Conservation (phyloP, 2,329 filamentous ascomycete species). For the Talaromyces sp. region DNA sequence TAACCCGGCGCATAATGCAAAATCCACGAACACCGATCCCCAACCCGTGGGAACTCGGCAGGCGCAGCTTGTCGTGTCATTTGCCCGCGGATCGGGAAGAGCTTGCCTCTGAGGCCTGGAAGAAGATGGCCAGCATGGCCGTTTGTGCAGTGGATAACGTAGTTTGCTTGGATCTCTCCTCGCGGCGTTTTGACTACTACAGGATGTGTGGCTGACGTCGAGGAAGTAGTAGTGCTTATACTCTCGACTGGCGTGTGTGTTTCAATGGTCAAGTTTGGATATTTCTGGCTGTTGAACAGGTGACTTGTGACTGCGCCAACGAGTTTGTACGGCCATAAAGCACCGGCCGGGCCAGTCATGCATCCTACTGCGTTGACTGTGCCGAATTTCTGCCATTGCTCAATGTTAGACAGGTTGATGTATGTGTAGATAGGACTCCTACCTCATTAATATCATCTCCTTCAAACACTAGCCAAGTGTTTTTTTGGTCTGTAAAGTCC, state of each 20-base stretch:
- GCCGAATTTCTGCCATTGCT: conserved; percentile 11
- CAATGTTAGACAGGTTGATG: neutral
- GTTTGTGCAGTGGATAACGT: conserved; percentile 43
- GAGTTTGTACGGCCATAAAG: conserved; percentile 34
- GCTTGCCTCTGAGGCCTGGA: conserved; percentile 31
- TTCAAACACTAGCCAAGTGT: conserved; percentile 9
- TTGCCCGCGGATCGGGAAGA: conserved; percentile 38
- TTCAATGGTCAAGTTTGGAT: conserved; percentile 25
- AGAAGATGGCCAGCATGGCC: conserved; percentile 39
- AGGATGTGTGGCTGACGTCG: conserved; percentile 22
- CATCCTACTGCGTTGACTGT: conserved; percentile 16
- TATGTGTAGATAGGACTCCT: neutral
- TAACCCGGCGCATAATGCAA: conserved; percentile 24
- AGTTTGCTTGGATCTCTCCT: conserved; percentile 29
- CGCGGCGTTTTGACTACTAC: conserved; percentile 25
- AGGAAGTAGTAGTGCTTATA: neutral
- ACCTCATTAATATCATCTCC: conserved; percentile 17
- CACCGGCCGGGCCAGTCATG: conserved; percentile 25
- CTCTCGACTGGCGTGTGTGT: conserved; percentile 26
- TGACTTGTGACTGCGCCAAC: conserved; percentile 24
- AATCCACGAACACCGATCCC: conserved; percentile 23
- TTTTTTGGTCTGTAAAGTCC: conserved; percentile 13
- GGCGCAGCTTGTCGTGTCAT: conserved; percentile 41
- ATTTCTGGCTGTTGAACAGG: conserved; percentile 19
- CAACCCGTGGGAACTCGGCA: conserved; percentile 16